Evolutionary conservation across 345 rosid species (phyloP).

Genomic region (Leavenworthia alabamica): DNA sequence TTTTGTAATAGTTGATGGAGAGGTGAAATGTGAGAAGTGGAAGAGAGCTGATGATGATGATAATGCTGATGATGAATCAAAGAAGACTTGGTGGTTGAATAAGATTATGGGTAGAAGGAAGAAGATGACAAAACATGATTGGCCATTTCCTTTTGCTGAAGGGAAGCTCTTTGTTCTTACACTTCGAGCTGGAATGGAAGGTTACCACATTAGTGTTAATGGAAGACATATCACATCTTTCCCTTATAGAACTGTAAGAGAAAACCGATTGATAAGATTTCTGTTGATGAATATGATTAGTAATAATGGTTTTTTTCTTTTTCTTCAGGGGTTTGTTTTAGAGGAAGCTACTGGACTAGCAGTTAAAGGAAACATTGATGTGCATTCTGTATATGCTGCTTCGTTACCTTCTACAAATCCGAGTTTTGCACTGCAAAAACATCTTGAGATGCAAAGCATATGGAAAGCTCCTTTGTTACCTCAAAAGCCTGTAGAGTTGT

Average conservation of each 20-base stretch:
- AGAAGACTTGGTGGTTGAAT: constrained; percentile 82
- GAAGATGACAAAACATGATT: constrained; percentile 54
- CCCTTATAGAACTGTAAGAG: constrained; percentile 82
- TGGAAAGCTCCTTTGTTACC: constrained; percentile 84
- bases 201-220: constrained; percentile 74
- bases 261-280: not conserved
- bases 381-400: constrained; percentile 75
- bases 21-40: constrained; percentile 92
- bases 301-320: not conserved
- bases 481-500: constrained; percentile 56
- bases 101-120: constrained; percentile 67
- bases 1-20: constrained; percentile 63
- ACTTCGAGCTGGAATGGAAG: constrained; percentile 87
- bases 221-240: constrained; percentile 93
- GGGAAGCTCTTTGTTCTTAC: constrained; percentile 82
- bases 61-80: constrained; percentile 61
- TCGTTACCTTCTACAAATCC: constrained; percentile 78
- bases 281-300: not conserved
- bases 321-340: constrained; percentile 68
- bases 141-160: constrained; percentile 83
- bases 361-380: constrained; percentile 70
- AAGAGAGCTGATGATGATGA: constrained; percentile 39
- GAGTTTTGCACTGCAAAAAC: constrained; percentile 70
- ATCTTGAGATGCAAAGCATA: constrained; percentile 61
- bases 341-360: constrained; percentile 97